Evolutionary conservation across 768 basidiomycete species (phyloP).

Genomic region (Suillus variegatus): DNA sequence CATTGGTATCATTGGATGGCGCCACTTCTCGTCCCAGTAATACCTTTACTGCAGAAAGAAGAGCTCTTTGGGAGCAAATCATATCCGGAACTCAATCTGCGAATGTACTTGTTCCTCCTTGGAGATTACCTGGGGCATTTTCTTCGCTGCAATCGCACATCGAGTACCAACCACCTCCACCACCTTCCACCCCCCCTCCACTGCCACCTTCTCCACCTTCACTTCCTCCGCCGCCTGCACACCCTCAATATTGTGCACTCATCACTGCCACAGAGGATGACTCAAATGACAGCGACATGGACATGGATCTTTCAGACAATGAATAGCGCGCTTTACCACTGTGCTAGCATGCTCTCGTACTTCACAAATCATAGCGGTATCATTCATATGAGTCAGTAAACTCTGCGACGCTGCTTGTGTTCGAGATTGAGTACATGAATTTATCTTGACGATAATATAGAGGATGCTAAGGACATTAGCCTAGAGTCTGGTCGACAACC

Average conservation of each 20-base stretch:
- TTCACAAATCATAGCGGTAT: background rate
- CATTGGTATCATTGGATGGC: conserved; percentile 35
- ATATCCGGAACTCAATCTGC: conserved; percentile 19
- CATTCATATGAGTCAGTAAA: background rate
- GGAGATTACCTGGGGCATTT: conserved; percentile 24
- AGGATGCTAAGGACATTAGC: background rate
- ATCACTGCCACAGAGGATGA: background rate
- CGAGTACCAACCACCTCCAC: conserved; percentile 29
- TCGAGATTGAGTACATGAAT: background rate
- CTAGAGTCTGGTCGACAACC: background rate
- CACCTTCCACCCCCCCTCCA: conserved; percentile 36
- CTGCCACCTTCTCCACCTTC: conserved; percentile 31
- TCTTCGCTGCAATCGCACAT: conserved; percentile 20
- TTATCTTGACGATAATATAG: background rate
- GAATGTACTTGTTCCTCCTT: conserved; percentile 15
- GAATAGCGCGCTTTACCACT: conserved; percentile 14
- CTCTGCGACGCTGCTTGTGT: background rate
- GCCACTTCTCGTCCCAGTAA: conserved; percentile 24
- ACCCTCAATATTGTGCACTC: background rate
- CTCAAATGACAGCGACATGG: conserved; percentile 6
- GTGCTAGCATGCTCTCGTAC: background rate
- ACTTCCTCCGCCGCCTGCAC: conserved; percentile 9
- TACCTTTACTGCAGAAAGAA: conserved; percentile 39
- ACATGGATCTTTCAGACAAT: conserved; percentile 32
- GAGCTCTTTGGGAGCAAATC: conserved; percentile 43